These are phyloP conservation scores for Geotrichum carabidarum DNA, from an alignment of 1,139 yeast species.

Conservation along the genomic window DNA sequence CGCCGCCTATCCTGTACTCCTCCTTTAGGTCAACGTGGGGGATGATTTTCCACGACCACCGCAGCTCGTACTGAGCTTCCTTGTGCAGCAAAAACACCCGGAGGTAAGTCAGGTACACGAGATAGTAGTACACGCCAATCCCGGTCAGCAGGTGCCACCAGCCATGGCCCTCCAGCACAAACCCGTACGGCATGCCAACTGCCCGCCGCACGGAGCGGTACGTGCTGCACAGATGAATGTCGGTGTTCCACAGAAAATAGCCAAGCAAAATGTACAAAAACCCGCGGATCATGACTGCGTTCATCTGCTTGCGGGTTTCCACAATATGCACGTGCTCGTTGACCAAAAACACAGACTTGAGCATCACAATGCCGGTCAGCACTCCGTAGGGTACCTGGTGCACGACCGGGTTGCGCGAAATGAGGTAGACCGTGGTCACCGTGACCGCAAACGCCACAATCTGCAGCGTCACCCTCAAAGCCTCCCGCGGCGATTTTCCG, in stretches of 20 bases:
- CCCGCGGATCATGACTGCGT: constrained; percentile 55
- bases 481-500: constrained; percentile 41
- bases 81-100: constrained; percentile 53
- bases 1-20: neutral
- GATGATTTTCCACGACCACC: constrained; percentile 48
- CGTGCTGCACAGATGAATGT: constrained; percentile 68
- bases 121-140: constrained; percentile 66
- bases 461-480: constrained; percentile 35
- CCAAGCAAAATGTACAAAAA: constrained; percentile 64
- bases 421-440: constrained; percentile 58
- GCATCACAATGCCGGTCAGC: constrained; percentile 57
- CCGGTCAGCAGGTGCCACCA: constrained; percentile 97
- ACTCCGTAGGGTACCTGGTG: constrained; percentile 77
- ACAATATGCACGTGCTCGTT: constrained; percentile 48
- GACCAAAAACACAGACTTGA: constrained; percentile 51
- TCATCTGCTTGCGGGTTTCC: constrained; percentile 46
- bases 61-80: constrained; percentile 48
- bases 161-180: constrained; percentile 85
- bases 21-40: constrained; percentile 37
- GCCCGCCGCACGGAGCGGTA: constrained; percentile 60
- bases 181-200: constrained; percentile 84
- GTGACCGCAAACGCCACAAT: constrained; percentile 46
- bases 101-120: constrained; percentile 59
- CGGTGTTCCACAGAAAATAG: constrained; percentile 78
- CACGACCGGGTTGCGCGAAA: constrained; percentile 73